Evolutionary conservation across 352 stramenopile species (phyloP).

Genomic region (Phytophthora aleatoria): DNA sequence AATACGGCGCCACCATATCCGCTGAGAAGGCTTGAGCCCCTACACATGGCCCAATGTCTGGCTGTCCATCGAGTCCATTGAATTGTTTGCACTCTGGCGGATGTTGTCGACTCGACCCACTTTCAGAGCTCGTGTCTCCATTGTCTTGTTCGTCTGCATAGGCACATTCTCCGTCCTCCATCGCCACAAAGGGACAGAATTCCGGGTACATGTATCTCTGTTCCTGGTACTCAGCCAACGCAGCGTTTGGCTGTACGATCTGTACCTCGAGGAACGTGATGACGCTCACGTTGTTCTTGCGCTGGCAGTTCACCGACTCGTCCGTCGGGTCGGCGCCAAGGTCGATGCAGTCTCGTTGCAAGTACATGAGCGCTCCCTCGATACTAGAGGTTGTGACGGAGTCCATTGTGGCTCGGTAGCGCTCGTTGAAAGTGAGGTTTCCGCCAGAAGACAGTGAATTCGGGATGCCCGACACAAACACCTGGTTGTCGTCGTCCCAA

Average conservation of each 20-base stretch:
- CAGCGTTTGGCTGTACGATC: constrained; percentile 58
- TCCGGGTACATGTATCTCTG: constrained; percentile 67
- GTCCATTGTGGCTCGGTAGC: constrained; percentile 58
- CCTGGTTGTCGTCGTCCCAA: constrained; percentile 51
- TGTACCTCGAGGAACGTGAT: constrained; percentile 72
- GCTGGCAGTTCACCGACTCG: constrained; percentile 34
- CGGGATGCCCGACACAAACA: constrained; percentile 52
- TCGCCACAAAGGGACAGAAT: constrained; percentile 74
- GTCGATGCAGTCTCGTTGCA: constrained; percentile 76
- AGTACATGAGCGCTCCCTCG: constrained; percentile 71
- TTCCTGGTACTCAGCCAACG: constrained; percentile 66
- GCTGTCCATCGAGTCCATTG: constrained; percentile 59
- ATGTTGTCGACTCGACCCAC: constrained; percentile 15
- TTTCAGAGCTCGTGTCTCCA: constrained; percentile 26
- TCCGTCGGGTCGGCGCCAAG: constrained; percentile 36
- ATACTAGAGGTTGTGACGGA: constrained; percentile 75
- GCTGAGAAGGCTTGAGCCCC: constrained; percentile 56
- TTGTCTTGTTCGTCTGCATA: constrained; percentile 34
- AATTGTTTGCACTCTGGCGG: constrained; percentile 69
- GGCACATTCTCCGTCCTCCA: constrained; percentile 60
- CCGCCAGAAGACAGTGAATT: constrained; percentile 6
- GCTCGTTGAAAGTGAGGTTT: constrained; percentile 45
- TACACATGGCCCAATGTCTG: constrained; percentile 61
- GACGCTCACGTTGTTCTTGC: constrained; percentile 63
- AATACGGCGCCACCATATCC: constrained; percentile 64